Evolutionary conservation across 2,329 filamentous ascomycete species (phyloP), one percentile per base, ranked within the genome.

Genomic region (Cladophialophora bantiana): DNA sequence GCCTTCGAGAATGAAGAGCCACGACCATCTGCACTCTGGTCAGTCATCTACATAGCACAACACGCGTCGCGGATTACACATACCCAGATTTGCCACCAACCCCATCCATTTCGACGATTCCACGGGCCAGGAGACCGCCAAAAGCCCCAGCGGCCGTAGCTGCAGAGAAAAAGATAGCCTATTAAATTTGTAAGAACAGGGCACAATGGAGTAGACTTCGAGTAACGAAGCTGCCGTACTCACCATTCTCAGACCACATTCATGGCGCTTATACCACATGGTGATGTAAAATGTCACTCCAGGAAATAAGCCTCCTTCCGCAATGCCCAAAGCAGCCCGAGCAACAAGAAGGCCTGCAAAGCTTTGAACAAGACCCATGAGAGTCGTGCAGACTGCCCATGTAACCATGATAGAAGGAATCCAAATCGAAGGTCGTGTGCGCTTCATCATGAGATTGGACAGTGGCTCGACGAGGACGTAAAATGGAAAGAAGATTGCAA

Each of bases 341-440:
- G 66, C 68, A 15, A 57, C 64, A 31, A 65, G 59, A 13, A 70
- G 61, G 5, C 66, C 66, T 12, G 42, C 26, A 34, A 42, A 66
- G 55, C 65, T 70, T 54, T 82, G 75, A 0, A 81, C 80, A 4
- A 84, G 73, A 7, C 83, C 83, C 79, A 83, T 85, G 36, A 84
- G 73, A 0, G 83, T 84, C 55, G 81, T 80, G 1, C 83, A 80
- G 58, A 81, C 74, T 0, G 83, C 83, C 83, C 82, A 84, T 1
- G 74, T 75, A 15, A 80, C 67, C 66, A 68, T 68, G 48, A 68
- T 68, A 13, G 52, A 55, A 3, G 68, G 68, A 36, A 70, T 59
- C 66, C 66, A 70, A 7, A 68, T 31, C 2, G 64, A 68, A 13
- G 68, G 68, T 1, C 66, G 62, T 10, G 53, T 61, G 31, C 53